phyloP scores from a whole-genome alignment of 2,329 filamentous ascomycete genomes.

The Botrytis elliptica region DNA sequence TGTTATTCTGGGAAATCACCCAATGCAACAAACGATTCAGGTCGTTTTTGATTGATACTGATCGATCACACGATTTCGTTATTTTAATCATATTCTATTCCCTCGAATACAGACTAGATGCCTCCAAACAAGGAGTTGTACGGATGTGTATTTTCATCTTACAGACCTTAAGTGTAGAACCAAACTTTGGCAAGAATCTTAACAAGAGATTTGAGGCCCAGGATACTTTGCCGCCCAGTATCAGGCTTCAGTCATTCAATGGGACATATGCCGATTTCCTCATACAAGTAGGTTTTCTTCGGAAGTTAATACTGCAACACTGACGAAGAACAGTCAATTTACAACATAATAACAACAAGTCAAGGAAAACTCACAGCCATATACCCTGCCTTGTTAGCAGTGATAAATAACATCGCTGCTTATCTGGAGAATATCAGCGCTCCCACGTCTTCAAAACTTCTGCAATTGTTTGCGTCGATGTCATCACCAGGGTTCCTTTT shows the following conservation, averaged over 20 bases:
- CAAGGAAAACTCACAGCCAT: conserved; percentile 88
- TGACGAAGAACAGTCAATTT: conserved; percentile 68
- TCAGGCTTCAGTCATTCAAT: conserved; percentile 79
- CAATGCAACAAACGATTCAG: conserved; percentile 98
- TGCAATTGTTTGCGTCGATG: conserved; percentile 90
- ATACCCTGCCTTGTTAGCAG: conserved; percentile 86
- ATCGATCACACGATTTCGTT: conserved; percentile 88
- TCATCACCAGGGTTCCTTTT: conserved; percentile 89
- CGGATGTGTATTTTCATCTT: conserved; percentile 97
- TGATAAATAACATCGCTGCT: conserved; percentile 90
- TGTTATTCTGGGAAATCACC: conserved; percentile 95
- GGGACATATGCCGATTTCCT: conserved; percentile 93
- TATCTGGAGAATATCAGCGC: conserved; percentile 76
- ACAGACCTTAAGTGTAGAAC: conserved; percentile 91
- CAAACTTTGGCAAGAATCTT: conserved; percentile 83
- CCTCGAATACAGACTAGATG: conserved; percentile 81
- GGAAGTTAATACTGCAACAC: conserved; percentile 20
- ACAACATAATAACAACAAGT: conserved; percentile 84
- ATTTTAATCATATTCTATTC: conserved; percentile 90
- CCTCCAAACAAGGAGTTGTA: conserved; percentile 86
- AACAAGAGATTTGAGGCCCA: conserved; percentile 88
- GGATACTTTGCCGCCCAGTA: conserved; percentile 77
- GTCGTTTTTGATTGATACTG: conserved; percentile 95
- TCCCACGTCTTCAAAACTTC: conserved; percentile 73
- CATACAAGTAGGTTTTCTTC: conserved; percentile 67